Base-by-base conservation (phyloP, 2,329 filamentous ascomycete species). In the Ophiostoma himal-ulmi region DNA sequence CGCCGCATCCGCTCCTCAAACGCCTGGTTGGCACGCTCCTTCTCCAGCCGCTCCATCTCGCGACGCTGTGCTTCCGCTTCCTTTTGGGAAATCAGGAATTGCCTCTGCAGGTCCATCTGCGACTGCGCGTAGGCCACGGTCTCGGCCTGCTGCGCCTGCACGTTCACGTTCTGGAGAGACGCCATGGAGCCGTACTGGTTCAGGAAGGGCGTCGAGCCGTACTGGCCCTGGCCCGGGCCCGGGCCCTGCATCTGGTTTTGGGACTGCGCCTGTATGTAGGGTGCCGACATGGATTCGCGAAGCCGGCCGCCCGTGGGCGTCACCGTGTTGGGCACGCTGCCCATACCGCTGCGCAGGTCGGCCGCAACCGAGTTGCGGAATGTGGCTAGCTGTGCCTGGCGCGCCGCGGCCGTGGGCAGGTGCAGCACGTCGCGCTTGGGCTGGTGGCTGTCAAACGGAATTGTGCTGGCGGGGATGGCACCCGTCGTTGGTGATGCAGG, bases 1-100 rank as follows among this genome's bases (percentile, higher is more conserved):
- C 86, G 88, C 69, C 92, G 84, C 91, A 96, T 95, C 74, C 87
- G 85, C 78, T 90, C 87, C 74, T 93, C 90, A 75, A 93, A 88
- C 52, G 84, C 84, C 68, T 85, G 85, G 17, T 91, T 88, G 6
- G 83, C 82, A 69, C 85, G 82, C 73, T 87, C 84, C 73, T 84
- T 85, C 67, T 85, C 86, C 60, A 82, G 80, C 70, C 84, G 83
- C 74, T 88, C 85, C 75, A 84, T 82, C 77, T 89, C 86, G 69
- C 84, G 83, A 68, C 84, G 83, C 76, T 86, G 83, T 69, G 87
- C 84, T 76, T 88, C 87, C 39, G 87, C 86, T 73, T 89, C 86
- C 74, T 85, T 86, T 74, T 90, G 88, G 48, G 83, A 82, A 76
- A 91, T 81, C 77, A 92, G 80, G 57, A 82, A 78, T 74, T 78